A percentile compares a stretch with the other conserved stretches of the same genome.
These are phyloP conservation scores for Alopecurus myosuroides DNA, from an alignment of 176 grass and related monocot species.

Conservation along the genomic window DNA sequence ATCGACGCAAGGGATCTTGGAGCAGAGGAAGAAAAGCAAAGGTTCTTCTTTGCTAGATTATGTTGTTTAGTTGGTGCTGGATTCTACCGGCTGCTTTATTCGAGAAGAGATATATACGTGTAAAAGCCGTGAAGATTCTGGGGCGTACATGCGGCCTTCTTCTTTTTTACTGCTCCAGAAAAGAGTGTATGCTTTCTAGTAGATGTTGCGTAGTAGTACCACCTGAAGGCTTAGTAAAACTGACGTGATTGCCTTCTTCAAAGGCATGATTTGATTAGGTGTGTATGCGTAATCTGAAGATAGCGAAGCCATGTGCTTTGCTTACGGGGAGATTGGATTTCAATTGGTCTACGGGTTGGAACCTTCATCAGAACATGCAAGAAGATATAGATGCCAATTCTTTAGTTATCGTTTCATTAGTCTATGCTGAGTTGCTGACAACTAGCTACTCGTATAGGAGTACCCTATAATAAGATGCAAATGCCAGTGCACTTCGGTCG, in stretches of 20 bases:
- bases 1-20: slow-evolving; percentile 37
- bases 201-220: neutral
- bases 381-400: neutral
- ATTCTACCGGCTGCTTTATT: neutral
- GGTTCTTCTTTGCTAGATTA: slow-evolving; percentile 12
- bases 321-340: neutral
- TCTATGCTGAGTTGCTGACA: neutral
- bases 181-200: neutral
- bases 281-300: neutral
- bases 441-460: neutral
- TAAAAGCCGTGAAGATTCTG: neutral
- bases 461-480: neutral
- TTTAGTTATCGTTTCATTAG: neutral
- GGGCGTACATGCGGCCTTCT: neutral
- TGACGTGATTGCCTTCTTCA: neutral
- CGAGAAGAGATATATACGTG: neutral
- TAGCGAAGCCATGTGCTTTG: neutral
- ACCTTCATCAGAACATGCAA: neutral
- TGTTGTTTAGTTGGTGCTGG: neutral
- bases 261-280: neutral
- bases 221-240: neutral
- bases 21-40: slow-evolving; percentile 30
- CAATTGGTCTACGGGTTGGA: neutral
- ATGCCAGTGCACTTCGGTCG: neutral
- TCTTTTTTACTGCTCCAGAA: neutral